Percentiles rank a stretch among this genome's conserved stretches.
These are phyloP conservation scores for Tylopilus sp. DNA, from an alignment of 1,284 basidiomycete genomes.

Conservation along the genomic window DNA sequence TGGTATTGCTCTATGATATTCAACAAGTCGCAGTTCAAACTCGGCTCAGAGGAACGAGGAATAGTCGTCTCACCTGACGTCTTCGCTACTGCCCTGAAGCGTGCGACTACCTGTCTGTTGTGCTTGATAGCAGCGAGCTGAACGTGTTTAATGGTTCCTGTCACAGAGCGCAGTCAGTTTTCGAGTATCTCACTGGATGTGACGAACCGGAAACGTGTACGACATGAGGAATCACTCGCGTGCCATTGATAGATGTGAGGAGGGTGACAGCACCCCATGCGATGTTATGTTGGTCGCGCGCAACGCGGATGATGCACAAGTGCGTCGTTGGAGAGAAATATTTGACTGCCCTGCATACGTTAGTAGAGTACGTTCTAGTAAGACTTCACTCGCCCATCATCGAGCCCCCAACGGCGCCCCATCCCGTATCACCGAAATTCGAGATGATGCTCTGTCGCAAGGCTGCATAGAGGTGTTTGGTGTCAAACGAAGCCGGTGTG, in stretches of 20 bases:
- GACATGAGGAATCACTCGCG: constrained; percentile 62
- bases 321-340: constrained; percentile 78
- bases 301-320: constrained; percentile 76
- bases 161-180: neutral
- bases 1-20: constrained; percentile 43
- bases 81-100: constrained; percentile 54
- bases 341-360: constrained; percentile 52
- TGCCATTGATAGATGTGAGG: constrained; percentile 57
- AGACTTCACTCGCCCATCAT: constrained; percentile 51
- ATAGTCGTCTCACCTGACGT: constrained; percentile 44
- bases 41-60: neutral
- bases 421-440: constrained; percentile 77
- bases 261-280: constrained; percentile 74
- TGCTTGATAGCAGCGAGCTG: constrained; percentile 73
- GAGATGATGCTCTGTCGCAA: constrained; percentile 67
- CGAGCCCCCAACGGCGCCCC: constrained; percentile 72
- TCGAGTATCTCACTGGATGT: neutral
- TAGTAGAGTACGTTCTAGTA: neutral
- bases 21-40: neutral
- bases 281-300: constrained; percentile 68
- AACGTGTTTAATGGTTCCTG: constrained; percentile 78
- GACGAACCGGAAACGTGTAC: constrained; percentile 70
- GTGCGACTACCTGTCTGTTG: constrained; percentile 66
- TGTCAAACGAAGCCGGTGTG: constrained; percentile 38
- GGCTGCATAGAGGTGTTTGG: constrained; percentile 63